phyloP scores from a whole-genome alignment of 1,139 yeast species.

The Pichia sp. region DNA sequence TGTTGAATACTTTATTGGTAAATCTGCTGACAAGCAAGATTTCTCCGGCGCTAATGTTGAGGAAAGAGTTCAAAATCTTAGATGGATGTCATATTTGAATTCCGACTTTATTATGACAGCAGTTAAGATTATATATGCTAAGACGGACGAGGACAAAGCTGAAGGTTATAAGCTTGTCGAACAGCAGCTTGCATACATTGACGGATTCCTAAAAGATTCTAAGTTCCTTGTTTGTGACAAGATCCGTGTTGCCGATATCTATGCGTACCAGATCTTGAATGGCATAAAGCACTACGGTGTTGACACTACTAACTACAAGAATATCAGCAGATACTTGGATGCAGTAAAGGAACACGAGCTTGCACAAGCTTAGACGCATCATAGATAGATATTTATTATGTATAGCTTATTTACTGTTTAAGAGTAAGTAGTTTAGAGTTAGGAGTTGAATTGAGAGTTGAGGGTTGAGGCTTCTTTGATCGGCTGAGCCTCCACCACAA shows the following conservation, averaged over 20 bases:
- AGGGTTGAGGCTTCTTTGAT: no score
- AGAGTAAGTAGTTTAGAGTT: no score
- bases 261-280: not conserved
- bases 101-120: slow-evolving; percentile 16
- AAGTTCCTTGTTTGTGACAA: not conserved
- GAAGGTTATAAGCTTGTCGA: not conserved
- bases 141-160: not conserved
- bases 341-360: not conserved
- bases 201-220: not conserved
- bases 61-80: slow-evolving; percentile 24
- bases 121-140: not conserved
- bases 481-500: no score
- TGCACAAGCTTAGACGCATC: no score
- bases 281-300: not conserved
- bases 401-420: no score
- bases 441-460: no score
- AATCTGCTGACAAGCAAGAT: slow-evolving; percentile 11
- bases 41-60: slow-evolving; percentile 17
- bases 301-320: not conserved
- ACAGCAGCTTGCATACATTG: not conserved
- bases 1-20: slow-evolving; percentile 22
- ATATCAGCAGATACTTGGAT: not conserved
- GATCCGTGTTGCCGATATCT: not conserved
- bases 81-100: slow-evolving; percentile 27
- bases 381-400: no score